Evolutionary conservation across 495 filamentous ascomycete genomes (phyloP), one percentile per base, ranked within the genome.

Genomic region (Penicillium desertorum): DNA sequence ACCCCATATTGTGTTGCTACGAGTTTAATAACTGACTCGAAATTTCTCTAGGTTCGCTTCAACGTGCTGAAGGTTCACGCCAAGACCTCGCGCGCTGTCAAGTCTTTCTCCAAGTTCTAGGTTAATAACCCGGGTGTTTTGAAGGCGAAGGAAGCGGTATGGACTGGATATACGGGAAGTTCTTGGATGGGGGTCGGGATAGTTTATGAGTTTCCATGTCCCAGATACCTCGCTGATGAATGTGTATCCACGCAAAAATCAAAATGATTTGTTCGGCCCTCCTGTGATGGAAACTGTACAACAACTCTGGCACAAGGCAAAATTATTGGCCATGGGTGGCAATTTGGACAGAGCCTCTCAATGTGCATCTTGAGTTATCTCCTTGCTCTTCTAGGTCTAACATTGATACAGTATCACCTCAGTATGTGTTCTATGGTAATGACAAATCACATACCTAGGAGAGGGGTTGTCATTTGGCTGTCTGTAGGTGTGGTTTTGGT

Each of bases 41-140:
- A 11, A 54, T 32, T 42, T 23, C 50, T 25, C 51, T 45, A 97
- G 92, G 90, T 98, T 65, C 94, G 94, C 65, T 99, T 99, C 90
- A 99, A 99, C 82, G 89, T 93, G 70, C 88, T 98, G 70, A 91
- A 93, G 70, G 94, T 53, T 41, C 51, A 41, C 51, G 37, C 51
- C 51, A 53, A 53, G 51, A 67, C 94, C 94, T 73, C 86, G 90
- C 74, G 96, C 92, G 82, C 85, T 61, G 91, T 97, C 78, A 99
- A 99, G 91, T 75, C 85, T 75, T 99, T 99, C 85, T 78, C 76
- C 81, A 98, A 98, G 83, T 99, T 98, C 85, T 99, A 95, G 69
- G 64, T 69, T 71, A 62, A 61, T 60, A 47, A 57, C 56, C 59
- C 64, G 69, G 69, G 67, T 75, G 67, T 68, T 71, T 68, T 65